Evolutionary conservation across 495 filamentous ascomycete species (phyloP).

Genomic region (Annulohypoxylon moriforme): DNA sequence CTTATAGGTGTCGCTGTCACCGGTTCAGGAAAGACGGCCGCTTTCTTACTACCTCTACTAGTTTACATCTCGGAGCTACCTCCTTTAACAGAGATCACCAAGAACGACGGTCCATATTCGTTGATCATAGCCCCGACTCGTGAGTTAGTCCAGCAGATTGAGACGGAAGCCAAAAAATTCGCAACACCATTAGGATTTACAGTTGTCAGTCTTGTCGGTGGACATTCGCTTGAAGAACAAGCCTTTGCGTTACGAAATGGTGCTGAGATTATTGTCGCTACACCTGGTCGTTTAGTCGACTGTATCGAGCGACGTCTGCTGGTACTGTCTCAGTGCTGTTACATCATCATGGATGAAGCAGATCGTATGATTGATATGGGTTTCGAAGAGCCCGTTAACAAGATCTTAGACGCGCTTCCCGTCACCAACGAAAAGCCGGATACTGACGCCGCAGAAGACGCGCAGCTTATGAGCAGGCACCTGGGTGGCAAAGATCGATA

Average conservation of each 20-base stretch:
- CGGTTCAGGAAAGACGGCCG: slow-evolving; percentile 98
- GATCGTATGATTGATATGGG: slow-evolving; percentile 99
- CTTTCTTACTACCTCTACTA: slow-evolving; percentile 93
- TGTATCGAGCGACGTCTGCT: slow-evolving; percentile 94
- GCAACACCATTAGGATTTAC: slow-evolving; percentile 92
- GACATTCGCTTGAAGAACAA: slow-evolving; percentile 95
- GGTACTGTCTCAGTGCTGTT: slow-evolving; percentile 95
- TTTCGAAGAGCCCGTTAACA: slow-evolving; percentile 97
- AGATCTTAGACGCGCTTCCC: slow-evolving; percentile 97
- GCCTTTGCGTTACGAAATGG: slow-evolving; percentile 92
- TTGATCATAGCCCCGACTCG: slow-evolving; percentile 98
- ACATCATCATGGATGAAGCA: slow-evolving; percentile 97
- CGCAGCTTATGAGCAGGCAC: slow-evolving; percentile 83
- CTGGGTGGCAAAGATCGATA: slow-evolving; percentile 88
- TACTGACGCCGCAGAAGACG: slow-evolving; percentile 91
- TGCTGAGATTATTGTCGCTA: slow-evolving; percentile 98
- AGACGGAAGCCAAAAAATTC: slow-evolving; percentile 93
- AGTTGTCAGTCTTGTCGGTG: slow-evolving; percentile 96
- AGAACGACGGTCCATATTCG: slow-evolving; percentile 96
- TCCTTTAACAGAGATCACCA: slow-evolving; percentile 84
- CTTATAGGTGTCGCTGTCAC: slow-evolving; percentile 98
- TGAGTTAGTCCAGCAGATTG: slow-evolving; percentile 98
- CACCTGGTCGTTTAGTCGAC: slow-evolving; percentile 95
- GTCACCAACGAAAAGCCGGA: slow-evolving; percentile 97
- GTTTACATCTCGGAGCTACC: slow-evolving; percentile 96